phyloP scores from a whole-genome alignment of 331 rosid genomes.

The Cydonia oblonga region DNA sequence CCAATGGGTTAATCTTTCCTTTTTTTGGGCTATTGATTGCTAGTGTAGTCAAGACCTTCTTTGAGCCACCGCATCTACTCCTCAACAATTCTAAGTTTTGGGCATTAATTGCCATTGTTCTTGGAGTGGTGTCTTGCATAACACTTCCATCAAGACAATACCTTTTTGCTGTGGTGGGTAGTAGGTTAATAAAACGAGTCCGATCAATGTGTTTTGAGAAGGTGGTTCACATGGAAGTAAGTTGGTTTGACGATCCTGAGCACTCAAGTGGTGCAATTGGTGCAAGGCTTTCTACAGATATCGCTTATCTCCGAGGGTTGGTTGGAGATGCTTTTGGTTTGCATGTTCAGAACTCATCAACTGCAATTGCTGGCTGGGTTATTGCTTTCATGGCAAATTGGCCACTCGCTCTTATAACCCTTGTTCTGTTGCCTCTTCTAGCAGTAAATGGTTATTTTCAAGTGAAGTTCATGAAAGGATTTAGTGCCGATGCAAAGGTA shows the following conservation, averaged over 20 bases:
- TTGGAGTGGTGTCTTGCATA: constrained; percentile 31
- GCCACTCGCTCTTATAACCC: constrained; percentile 51
- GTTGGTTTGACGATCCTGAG: constrained; percentile 71
- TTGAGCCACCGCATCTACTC: constrained; percentile 38
- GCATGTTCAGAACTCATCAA: constrained; percentile 39
- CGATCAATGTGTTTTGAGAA: constrained; percentile 58
- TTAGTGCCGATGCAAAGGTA: constrained; percentile 60
- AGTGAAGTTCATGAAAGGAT: constrained; percentile 42
- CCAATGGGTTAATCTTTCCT: constrained; percentile 44
- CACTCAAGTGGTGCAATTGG: constrained; percentile 75
- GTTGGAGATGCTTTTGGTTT: constrained; percentile 72
- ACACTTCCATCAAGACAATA: constrained; percentile 37
- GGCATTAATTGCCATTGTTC: constrained; percentile 38
- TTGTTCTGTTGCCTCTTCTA: constrained; percentile 48
- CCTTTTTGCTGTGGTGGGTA: constrained; percentile 55
- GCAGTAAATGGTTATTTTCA: constrained; percentile 38
- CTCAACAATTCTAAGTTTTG: constrained; percentile 50
- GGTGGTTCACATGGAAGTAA: constrained; percentile 69
- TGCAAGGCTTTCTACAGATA: constrained; percentile 70
- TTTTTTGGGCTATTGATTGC: constrained; percentile 37
- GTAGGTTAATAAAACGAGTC: constrained; percentile 47
- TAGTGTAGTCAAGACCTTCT: constrained; percentile 37
- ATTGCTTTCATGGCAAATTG: constrained; percentile 66
- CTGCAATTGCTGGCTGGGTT: constrained; percentile 44
- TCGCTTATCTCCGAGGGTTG: constrained; percentile 45